These are phyloP conservation scores for Naematelia aurantialba DNA, from an alignment of 768 basidiomycete species.

Conservation along the genomic window DNA sequence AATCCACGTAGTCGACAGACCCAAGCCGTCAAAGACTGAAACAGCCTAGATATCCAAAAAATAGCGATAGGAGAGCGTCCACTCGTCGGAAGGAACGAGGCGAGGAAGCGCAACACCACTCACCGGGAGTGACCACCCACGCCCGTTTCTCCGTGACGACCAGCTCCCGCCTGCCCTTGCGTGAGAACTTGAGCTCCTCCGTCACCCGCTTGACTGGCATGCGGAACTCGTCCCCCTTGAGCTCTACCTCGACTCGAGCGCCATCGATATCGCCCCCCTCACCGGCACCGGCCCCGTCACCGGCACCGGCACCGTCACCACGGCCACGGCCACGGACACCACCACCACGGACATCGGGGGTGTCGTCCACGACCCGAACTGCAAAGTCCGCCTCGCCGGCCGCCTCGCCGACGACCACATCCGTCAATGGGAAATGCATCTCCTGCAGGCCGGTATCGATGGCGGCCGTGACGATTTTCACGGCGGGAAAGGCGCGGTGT, in stretches of 20 bases:
- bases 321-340: too few relatives aligned
- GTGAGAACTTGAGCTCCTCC: slow-evolving; percentile 35
- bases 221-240: slow-evolving; percentile 53
- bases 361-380: slow-evolving; percentile 15
- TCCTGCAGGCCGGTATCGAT: slow-evolving; percentile 75
- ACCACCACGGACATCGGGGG: neutral
- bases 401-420: slow-evolving; percentile 34
- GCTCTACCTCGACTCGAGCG: slow-evolving; percentile 57
- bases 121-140: slow-evolving; percentile 46
- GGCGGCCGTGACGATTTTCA: slow-evolving; percentile 79
- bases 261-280: slow-evolving; percentile 37
- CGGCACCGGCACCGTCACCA: too few relatives aligned
- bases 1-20: too few relatives aligned
- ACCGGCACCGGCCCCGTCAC: neutral
- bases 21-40: too few relatives aligned
- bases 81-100: neutral
- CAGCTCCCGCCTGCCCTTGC: slow-evolving; percentile 44
- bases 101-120: slow-evolving; percentile 10
- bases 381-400: slow-evolving; percentile 44
- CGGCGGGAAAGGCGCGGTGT: slow-evolving; percentile 73
- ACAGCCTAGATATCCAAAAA: too few relatives aligned
- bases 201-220: slow-evolving; percentile 17
- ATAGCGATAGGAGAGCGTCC: too few relatives aligned
- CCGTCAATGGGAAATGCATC: slow-evolving; percentile 35
- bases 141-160: slow-evolving; percentile 42